phyloP scores from a whole-genome alignment of 352 stramenopile species.

The Nothophytophthora sp. region DNA sequence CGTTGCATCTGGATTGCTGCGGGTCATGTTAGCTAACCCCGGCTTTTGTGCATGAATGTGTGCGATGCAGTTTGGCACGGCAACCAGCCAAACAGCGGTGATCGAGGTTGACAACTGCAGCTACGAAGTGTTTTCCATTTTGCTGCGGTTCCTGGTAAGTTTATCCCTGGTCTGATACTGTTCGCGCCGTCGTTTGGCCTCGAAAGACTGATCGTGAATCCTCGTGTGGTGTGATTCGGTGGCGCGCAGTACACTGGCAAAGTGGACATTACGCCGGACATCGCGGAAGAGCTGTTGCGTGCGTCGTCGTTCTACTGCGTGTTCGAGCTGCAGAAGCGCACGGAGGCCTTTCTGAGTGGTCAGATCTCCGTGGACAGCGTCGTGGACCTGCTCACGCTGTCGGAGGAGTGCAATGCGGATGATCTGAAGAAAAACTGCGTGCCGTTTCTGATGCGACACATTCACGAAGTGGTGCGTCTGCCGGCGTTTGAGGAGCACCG shows the following conservation, averaged over 20 bases:
- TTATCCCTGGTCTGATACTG: not conserved
- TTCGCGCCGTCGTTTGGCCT: not conserved
- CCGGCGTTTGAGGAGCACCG: slow-evolving; percentile 75
- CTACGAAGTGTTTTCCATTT: slow-evolving; percentile 85
- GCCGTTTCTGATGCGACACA: slow-evolving; percentile 86
- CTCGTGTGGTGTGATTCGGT: slow-evolving; percentile 16
- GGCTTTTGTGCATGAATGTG: slow-evolving; percentile 6
- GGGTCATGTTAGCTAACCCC: slow-evolving; percentile 42
- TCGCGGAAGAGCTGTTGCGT: slow-evolving; percentile 80
- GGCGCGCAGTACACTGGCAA: slow-evolving; percentile 87
- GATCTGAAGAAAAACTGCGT: slow-evolving; percentile 89
- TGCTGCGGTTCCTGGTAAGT: slow-evolving; percentile 84
- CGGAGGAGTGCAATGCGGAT: slow-evolving; percentile 74
- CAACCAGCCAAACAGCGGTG: slow-evolving; percentile 80
- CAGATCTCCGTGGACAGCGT: slow-evolving; percentile 85
- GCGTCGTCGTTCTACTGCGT: slow-evolving; percentile 85
- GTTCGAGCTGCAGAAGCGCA: slow-evolving; percentile 84
- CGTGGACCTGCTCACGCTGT: slow-evolving; percentile 72
- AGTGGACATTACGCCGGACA: slow-evolving; percentile 79
- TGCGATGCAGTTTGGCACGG: slow-evolving; percentile 69
- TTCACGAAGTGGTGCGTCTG: slow-evolving; percentile 82
- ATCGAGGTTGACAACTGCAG: slow-evolving; percentile 90
- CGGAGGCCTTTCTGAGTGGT: slow-evolving; percentile 75
- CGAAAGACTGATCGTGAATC: slow-evolving; percentile 11
- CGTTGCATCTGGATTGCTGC: slow-evolving; percentile 68